Conservation (phyloP, 192 early-diverging fungal species). For the Dissophora ornata region DNA sequence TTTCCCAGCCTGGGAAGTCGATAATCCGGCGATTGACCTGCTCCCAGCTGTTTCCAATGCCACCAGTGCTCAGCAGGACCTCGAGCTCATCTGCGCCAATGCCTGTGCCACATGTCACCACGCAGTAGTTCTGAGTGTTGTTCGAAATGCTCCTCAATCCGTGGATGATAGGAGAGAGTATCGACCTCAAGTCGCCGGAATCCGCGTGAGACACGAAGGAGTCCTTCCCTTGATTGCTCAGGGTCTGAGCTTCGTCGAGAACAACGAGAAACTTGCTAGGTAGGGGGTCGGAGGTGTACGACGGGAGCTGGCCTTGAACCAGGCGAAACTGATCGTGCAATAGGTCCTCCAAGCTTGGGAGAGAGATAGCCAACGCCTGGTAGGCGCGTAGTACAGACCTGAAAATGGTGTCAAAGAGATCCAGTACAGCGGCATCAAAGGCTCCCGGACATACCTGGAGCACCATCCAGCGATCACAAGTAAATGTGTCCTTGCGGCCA, state of each 20-base stretch:
- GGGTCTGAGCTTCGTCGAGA: slow-evolving; percentile 39
- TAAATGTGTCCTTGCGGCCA: slow-evolving; percentile 39
- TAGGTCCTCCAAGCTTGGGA: slow-evolving; percentile 25
- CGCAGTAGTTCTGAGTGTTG: slow-evolving; percentile 12
- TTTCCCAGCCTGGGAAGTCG: slow-evolving; percentile 46
- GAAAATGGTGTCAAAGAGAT: slow-evolving; percentile 49
- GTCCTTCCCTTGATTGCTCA: slow-evolving; percentile 30
- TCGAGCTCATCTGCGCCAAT: slow-evolving; percentile 38
- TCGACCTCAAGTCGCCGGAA: slow-evolving; percentile 22
- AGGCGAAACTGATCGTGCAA: slow-evolving; percentile 31
- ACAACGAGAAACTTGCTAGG: slow-evolving; percentile 33
- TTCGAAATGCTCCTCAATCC: slow-evolving; percentile 31
- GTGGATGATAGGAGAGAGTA: slow-evolving; percentile 36
- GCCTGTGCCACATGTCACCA: slow-evolving; percentile 43
- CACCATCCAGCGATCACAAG: slow-evolving; percentile 50
- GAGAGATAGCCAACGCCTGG: slow-evolving; percentile 10
- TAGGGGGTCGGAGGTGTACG: slow-evolving; percentile 13
- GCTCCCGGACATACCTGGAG: slow-evolving; percentile 51
- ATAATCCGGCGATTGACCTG: slow-evolving; percentile 39
- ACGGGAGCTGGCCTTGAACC: slow-evolving; percentile 29
- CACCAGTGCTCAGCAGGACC: slow-evolving; percentile 25
- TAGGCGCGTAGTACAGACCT: slow-evolving; percentile 18
- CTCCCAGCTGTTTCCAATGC: slow-evolving; percentile 26
- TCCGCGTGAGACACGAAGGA: slow-evolving; percentile 33
- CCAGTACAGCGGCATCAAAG: slow-evolving; percentile 28